These are phyloP conservation scores for Physcomitrellopsis africana DNA, from an alignment of 225 moss, liverwort and hornwort genomes.

Conservation along the genomic window DNA sequence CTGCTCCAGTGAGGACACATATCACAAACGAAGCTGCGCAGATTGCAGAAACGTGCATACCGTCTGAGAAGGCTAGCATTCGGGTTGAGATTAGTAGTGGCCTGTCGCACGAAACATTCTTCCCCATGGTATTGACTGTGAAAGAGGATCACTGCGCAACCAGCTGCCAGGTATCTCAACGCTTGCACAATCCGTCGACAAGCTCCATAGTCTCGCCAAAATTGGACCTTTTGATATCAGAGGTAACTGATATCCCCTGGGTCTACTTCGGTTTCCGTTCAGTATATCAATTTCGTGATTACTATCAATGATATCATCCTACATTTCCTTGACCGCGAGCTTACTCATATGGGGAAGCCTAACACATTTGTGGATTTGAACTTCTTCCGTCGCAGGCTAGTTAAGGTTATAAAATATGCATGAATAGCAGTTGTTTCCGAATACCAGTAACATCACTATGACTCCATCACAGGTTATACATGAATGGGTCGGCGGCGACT, in stretches of 20 bases:
- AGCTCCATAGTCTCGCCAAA: slow-evolving; percentile 20
- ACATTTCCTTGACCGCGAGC: not conserved
- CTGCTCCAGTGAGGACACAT: slow-evolving; percentile 2
- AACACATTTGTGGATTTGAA: not conserved
- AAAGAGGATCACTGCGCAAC: slow-evolving; percentile 8
- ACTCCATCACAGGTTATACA: slow-evolving; percentile 39
- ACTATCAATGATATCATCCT: not conserved
- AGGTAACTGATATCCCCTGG: slow-evolving; percentile 37
- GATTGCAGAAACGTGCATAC: slow-evolving; percentile 3
- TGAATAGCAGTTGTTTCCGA: not conserved
- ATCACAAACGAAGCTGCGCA: not conserved
- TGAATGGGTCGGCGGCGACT: slow-evolving; percentile 43
- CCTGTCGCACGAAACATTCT: not conserved
- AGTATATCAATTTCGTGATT: not conserved
- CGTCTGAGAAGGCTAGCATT: slow-evolving; percentile 9
- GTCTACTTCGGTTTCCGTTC: slow-evolving; percentile 20
- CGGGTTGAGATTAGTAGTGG: not conserved
- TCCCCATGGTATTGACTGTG: slow-evolving; percentile 11
- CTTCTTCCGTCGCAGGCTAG: not conserved
- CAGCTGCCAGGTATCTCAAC: slow-evolving; percentile 11
- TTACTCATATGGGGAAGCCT: not conserved
- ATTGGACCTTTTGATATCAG: slow-evolving; percentile 47
- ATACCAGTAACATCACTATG: not conserved
- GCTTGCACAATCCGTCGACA: slow-evolving; percentile 5
- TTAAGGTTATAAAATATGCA: not conserved